phyloP scores from a whole-genome alignment of 176 grass and related monocot genomes.

The Triticum timopheevii region DNA sequence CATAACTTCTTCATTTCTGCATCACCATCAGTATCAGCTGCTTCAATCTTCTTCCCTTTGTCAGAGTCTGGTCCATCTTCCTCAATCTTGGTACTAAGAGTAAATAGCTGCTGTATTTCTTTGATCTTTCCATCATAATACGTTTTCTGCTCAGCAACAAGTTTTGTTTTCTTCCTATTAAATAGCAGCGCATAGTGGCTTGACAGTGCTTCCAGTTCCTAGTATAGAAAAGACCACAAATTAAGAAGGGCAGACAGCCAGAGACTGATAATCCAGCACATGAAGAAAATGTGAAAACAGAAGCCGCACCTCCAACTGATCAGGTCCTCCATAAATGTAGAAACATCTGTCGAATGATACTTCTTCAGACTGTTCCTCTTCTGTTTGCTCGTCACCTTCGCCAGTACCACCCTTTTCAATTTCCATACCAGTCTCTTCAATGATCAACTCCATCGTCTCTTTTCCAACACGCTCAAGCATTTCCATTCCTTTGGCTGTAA shows the following conservation, averaged over 20 bases:
- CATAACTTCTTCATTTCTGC: constrained; percentile 84
- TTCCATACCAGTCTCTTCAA: constrained; percentile 94
- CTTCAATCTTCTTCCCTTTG: constrained; percentile 85
- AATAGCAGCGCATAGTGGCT: constrained; percentile 87
- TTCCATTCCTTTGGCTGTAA: constrained; percentile 86
- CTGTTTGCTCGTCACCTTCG: constrained; percentile 53
- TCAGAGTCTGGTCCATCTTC: constrained; percentile 71
- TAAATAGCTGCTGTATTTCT: constrained; percentile 85
- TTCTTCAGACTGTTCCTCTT: constrained; percentile 93
- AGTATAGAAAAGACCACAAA: constrained; percentile 17
- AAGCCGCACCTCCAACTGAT: constrained; percentile 79
- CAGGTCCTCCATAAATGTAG: constrained; percentile 98
- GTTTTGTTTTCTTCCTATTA: constrained; percentile 90
- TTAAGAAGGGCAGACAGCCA: constrained; percentile 4
- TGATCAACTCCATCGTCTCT: constrained; percentile 93
- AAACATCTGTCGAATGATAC: constrained; percentile 96
- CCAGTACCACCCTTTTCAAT: constrained; percentile 60
- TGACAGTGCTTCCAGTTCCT: constrained; percentile 95
- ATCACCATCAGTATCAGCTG: constrained; percentile 60
- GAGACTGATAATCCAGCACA: neutral
- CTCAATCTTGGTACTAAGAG: constrained; percentile 59
- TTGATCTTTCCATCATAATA: constrained; percentile 74
- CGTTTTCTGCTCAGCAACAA: constrained; percentile 75
- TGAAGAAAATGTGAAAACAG: constrained; percentile 31
- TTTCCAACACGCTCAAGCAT: constrained; percentile 96